Base-by-base conservation (phyloP, 805 yeast species). In the Torulaspora microellipsoides region DNA sequence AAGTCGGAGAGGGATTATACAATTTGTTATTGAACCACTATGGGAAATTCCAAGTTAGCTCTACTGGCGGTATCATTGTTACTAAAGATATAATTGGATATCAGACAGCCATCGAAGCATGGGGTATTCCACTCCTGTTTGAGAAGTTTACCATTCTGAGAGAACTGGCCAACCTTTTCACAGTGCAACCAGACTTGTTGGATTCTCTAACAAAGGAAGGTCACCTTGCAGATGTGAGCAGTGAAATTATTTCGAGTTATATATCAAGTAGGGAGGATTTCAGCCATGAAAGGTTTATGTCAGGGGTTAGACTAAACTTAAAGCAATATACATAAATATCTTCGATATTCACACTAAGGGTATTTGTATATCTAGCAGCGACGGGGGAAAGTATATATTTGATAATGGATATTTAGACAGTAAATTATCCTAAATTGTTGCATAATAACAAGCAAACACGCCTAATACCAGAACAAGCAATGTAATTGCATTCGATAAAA, bases 141-240 rank as follows among this genome's bases (percentile, higher is more conserved):
- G 85, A 80, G 28, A 74, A 75, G 45, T 83, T 85, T 66, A 79
- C 78, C 39, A 73, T 87, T 10, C 67, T 90, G 49, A 77, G 88
- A 59, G 96, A 89, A 53, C 76, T 90, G 48, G 88, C 91, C 27
- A 87, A 86, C 55, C 68, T 90, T 46, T 90, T 82, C 62, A 83
- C 95, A 0, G 95, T 87, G 13, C 93, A 85, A 58, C 84, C 91
- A 1, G 85, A 85, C 45, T 73, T 86, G 53, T 68, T 89, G 42
- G 80, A 80, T 49, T 85, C 95, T 1, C 71, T 89, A 56, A 80
- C 88, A 2, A 80, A 81, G 32, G 96, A 88, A 56, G 93, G 95
- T 1, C 87, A 81, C 53, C 69, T 89, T 49, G 80, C 82, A 1
- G 73, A 72, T 44, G 71, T 87, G 59, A 81, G 80, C 57, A 80